Evolutionary conservation across 2,329 filamentous ascomycete genomes (phyloP).

Genomic region (Cladosporium cucumerinum): DNA sequence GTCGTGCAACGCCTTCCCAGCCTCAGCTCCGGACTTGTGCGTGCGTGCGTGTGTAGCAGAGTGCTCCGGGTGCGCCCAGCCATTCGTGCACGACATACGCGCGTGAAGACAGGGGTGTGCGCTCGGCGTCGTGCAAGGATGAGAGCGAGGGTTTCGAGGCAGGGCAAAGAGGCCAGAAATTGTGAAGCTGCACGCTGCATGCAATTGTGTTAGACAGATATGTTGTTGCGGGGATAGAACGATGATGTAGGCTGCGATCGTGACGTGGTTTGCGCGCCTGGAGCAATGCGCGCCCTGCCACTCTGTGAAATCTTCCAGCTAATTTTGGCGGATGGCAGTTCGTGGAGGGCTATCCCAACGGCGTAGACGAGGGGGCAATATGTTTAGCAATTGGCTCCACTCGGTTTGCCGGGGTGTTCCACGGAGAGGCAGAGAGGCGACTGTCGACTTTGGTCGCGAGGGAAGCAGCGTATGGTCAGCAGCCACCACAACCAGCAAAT

Average conservation of each 20-base stretch:
- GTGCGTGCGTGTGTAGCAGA: neutral
- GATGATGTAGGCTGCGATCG: neutral
- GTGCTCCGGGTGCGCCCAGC: neutral
- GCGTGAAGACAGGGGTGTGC: slow-evolving; percentile 10
- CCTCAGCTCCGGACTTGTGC: neutral
- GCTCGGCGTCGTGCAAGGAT: neutral
- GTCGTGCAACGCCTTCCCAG: neutral
- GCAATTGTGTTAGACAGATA: slow-evolving; percentile 7
- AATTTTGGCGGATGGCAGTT: neutral
- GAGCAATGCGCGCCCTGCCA: neutral
- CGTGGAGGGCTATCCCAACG: slow-evolving; percentile 3
- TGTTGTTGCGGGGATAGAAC: slow-evolving; percentile 6
- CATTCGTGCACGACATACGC: slow-evolving; percentile 6
- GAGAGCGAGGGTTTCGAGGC: neutral
- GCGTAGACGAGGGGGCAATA: neutral
- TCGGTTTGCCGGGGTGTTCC: neutral
- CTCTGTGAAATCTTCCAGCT: neutral
- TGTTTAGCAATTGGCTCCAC: neutral
- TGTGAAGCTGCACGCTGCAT: slow-evolving; percentile 9
- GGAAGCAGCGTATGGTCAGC: neutral
- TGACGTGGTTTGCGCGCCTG: neutral
- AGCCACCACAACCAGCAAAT: neutral
- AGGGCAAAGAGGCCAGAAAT: neutral
- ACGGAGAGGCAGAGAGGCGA: neutral
- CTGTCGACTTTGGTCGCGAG: neutral